A percentile compares a stretch with the other conserved stretches of the same genome.
Conservation (phyloP, 208 protist genomes). For the Wallacemonas rigidus region DNA sequence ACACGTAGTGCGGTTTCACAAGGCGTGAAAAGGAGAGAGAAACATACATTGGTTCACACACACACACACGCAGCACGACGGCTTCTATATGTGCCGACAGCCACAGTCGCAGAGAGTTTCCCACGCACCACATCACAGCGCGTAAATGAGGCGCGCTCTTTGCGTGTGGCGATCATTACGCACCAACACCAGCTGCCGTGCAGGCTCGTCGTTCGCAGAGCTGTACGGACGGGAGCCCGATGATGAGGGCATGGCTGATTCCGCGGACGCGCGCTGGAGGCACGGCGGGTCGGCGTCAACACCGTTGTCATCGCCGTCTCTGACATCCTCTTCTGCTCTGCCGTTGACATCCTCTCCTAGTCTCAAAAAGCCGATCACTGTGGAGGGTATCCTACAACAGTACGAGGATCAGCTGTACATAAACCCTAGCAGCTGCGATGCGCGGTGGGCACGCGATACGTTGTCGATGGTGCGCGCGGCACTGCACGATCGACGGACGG, state of each 20-base stretch:
- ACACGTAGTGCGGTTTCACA: no score
- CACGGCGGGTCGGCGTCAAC: no score
- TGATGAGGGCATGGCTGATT: not conserved
- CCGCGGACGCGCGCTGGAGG: no score
- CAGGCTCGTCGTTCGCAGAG: slow-evolving; percentile 3
- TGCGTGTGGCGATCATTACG: no score
- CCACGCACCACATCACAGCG: no score
- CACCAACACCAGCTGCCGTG: no score
- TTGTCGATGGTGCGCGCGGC: slow-evolving; percentile 19
- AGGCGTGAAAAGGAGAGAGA: no score
- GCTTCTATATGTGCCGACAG: no score
- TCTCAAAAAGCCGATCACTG: not conserved
- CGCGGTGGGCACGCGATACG: slow-evolving; percentile 17
- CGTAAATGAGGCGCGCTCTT: no score
- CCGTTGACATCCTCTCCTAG: not conserved
- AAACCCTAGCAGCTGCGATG: slow-evolving; percentile 17
- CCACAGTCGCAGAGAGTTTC: no score
- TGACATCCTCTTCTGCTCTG: not conserved
- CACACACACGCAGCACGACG: no score
- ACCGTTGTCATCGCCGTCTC: not conserved
- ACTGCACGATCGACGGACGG: slow-evolving; percentile 23
- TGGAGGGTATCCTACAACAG: slow-evolving; percentile 17
- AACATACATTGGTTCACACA: no score
- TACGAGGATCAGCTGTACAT: slow-evolving; percentile 31
- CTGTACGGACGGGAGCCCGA: slow-evolving; percentile 13